Base-by-base conservation (phyloP, 176 grass and related monocot genomes). In the Musa itinerans region DNA sequence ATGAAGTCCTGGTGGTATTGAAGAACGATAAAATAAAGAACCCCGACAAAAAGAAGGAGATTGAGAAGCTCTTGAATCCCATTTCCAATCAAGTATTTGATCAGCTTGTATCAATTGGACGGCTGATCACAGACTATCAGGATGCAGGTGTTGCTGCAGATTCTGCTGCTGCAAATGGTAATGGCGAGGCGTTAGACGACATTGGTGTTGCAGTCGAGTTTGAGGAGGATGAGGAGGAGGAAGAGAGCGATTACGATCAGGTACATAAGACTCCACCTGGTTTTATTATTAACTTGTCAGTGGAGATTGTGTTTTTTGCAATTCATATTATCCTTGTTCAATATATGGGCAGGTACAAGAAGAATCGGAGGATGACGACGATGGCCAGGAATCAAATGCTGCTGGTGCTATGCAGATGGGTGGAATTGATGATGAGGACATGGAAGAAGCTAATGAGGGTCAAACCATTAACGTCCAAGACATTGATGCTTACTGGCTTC, bases 401-500 rank as follows among this genome's bases (percentile, higher is more conserved):
- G 84, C 85, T 71, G 86, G 84, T 21, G 90, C 76, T 71, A 94
- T 94, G 95, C 95, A 94, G 43, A 94, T 98, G 90, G 86, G 85
- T 20, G 87, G 90, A 75, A 80, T 91, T 63, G 88, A 98, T 51
- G 90, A 93, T 0, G 88, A 89, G 68, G 94, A 98, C 26, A 65
- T 83, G 82, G 86, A 91, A 62, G 85, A 93, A 16, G 78, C 86
- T 9, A 86, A 87, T 0, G 86, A 91, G 73, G 88, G 84, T 10
- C 53, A 91, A 21, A 82, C 74, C 1, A 84, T 98, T 74, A 91
- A 98, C 71, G 95, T 98, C 52, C 90, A 98, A 79, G 95, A 91
- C 79, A 98, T 98, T 22, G 95, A 98, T 80, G 95, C 95, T 49
- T 93, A 94, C 88, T 98, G 95, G 95, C 90, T 98, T 50, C 90